Evolutionary conservation across 352 stramenopile genomes (phyloP), one percentile per base, ranked within the genome.

Genomic region (Pythium plurisporium): DNA sequence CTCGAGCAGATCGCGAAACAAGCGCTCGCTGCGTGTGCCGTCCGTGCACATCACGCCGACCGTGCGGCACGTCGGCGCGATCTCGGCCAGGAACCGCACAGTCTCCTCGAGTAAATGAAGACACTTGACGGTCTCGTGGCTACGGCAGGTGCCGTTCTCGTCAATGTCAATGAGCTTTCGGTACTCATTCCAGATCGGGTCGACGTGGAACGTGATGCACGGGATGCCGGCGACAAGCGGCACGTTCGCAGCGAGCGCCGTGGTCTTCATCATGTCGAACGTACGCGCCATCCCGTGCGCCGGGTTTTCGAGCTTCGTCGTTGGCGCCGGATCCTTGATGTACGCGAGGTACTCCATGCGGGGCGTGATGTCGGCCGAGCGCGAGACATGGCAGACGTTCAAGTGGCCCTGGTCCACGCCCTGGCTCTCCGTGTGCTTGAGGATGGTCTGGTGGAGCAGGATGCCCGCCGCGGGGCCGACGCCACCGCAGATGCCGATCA

Each of bases 191-290:
- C 71, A 84, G 56, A 81, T 84, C 2, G 67, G 62, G 11, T 62
- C 42, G 10, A 64, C 69, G 54, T 84, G 74, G 59, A 84, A 84
- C 5, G 74, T 81, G 56, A 76, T 72, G 57, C 74, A 84, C 20
- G 74, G 64, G n/a, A 84, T 58, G 3, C 69, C 74, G 0, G 60
- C 67, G 20, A 84, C 64, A 2, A 84, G 59, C 14, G 59, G 67
- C n/a, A 58, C 59, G 15, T 69, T 59, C 9, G 44, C 56, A 1
- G 59, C 46, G 8, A 58, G 22, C 22, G 60, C 63, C 25, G 65
- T 62, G 6, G 59, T 57, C 26, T 58, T 53, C 42, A 81, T 56
- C 58, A 80, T 65, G 34, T 69, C 69, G 12, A 81, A 73, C 25
- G 64, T 81, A 17, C 67, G 66, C 55, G 72, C 72, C 74, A 84